phyloP scores from a whole-genome alignment of 345 rosid genomes.

The Hibiscus syriacus region DNA sequence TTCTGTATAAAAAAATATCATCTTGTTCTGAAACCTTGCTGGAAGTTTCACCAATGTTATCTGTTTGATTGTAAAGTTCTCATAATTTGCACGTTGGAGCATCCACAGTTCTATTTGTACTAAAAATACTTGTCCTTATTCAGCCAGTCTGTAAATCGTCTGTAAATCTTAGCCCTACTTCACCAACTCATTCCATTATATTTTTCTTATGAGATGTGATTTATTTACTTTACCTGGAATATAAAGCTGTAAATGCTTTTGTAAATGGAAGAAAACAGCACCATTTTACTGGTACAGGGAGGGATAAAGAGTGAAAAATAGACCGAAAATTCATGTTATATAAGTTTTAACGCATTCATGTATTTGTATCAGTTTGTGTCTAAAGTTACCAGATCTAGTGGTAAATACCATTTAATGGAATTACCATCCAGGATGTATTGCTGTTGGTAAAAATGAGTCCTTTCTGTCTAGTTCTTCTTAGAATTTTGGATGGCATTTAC shows the following conservation, averaged over 20 bases:
- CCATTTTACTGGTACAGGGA: not conserved
- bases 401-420: not conserved
- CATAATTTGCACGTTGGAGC: constrained; percentile 4
- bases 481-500: not conserved
- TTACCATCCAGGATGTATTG: not conserved
- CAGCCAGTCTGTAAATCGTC: constrained; percentile 8
- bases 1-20: not conserved
- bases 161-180: constrained; percentile 7
- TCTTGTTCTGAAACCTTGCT: constrained; percentile 10
- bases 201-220: not conserved
- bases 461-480: not conserved
- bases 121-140: constrained; percentile 16
- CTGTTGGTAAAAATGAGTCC: not conserved
- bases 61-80: not conserved
- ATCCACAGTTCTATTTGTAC: constrained; percentile 3
- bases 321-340: not conserved
- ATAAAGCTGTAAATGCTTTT: too few species aligned
- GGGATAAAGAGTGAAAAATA: not conserved
- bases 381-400: not conserved
- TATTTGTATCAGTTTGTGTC: not conserved
- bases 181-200: not conserved
- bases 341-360: not conserved
- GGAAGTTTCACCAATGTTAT: constrained; percentile 10
- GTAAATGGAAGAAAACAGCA: too few species aligned
- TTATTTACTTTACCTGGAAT: too few species aligned